A percentile compares a stretch with the other conserved stretches of the same genome.
phyloP scores from a whole-genome alignment of 1,139 yeast genomes.

The Pichia sp. region DNA sequence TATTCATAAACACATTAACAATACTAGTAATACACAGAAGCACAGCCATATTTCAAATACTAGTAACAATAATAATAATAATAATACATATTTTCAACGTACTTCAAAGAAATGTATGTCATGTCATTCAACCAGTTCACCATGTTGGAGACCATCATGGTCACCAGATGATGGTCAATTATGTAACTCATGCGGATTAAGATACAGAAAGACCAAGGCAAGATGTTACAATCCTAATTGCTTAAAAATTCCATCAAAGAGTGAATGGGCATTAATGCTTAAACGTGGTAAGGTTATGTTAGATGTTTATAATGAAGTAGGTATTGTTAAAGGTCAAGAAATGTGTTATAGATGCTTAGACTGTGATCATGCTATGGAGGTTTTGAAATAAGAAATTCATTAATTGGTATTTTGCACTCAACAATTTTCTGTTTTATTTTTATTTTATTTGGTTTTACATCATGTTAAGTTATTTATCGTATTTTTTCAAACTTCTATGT shows the following conservation, averaged over 20 bases:
- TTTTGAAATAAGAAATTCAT: conserved; percentile 14
- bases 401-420: not conserved
- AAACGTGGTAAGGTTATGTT: conserved; percentile 47
- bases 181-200: conserved; percentile 91
- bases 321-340: conserved; percentile 7
- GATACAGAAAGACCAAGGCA: conserved; percentile 91
- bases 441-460: no score
- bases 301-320: conserved; percentile 13
- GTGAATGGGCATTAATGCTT: conserved; percentile 90
- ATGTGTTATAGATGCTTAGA: conserved; percentile 55
- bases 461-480: no score
- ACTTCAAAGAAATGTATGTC: conserved; percentile 67
- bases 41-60: not conserved
- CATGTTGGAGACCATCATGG: conserved; percentile 99
- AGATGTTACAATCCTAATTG: conserved; percentile 73
- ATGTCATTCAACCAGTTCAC: conserved; percentile 86
- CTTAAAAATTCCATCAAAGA: conserved; percentile 88
- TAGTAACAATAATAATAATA: not conserved
- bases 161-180: conserved; percentile 74
- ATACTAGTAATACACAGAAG: not conserved
- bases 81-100: conserved; percentile 5
- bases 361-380: conserved; percentile 57
- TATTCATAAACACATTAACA: not conserved
- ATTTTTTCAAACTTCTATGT: no score
- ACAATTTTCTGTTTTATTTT: no score